Conservation (phyloP, 2,329 filamentous ascomycete species). For the Hypoxylon sp. region DNA sequence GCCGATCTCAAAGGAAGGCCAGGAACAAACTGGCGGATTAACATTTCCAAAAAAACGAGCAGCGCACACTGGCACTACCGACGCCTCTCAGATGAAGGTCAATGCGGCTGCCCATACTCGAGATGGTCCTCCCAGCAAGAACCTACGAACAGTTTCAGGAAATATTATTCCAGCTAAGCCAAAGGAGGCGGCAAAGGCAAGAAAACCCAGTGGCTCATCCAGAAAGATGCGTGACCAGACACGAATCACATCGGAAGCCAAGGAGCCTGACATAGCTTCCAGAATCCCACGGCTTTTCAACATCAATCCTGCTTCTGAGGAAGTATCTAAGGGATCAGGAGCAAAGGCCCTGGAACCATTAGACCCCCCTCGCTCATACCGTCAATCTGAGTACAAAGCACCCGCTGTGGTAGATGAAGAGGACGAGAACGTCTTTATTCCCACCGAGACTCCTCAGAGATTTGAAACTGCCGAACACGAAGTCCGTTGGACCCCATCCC, state of each 20-base stretch:
- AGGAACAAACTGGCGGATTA: neutral
- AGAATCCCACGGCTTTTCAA: neutral
- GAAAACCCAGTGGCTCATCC: neutral
- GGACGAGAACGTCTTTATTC: conserved; percentile 1
- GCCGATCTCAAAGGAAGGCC: neutral
- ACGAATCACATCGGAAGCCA: neutral
- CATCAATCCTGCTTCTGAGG: neutral
- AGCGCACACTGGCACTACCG: neutral
- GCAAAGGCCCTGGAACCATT: neutral
- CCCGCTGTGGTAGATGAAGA: neutral
- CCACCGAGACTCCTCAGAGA: neutral
- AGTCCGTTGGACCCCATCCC: neutral
- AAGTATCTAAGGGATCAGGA: neutral
- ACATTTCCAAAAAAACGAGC: neutral
- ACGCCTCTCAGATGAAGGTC: neutral
- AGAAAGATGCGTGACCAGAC: neutral
- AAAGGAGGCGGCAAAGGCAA: neutral
- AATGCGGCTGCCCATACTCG: neutral
- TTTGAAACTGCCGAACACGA: neutral
- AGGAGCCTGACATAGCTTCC: neutral
- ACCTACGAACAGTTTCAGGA: neutral
- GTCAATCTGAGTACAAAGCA: neutral
- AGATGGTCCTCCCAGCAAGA: neutral
- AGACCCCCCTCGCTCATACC: neutral
- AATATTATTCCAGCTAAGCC: neutral